Evolutionary conservation across 345 rosid species (phyloP).

Genomic region (Linum usitatissimum): DNA sequence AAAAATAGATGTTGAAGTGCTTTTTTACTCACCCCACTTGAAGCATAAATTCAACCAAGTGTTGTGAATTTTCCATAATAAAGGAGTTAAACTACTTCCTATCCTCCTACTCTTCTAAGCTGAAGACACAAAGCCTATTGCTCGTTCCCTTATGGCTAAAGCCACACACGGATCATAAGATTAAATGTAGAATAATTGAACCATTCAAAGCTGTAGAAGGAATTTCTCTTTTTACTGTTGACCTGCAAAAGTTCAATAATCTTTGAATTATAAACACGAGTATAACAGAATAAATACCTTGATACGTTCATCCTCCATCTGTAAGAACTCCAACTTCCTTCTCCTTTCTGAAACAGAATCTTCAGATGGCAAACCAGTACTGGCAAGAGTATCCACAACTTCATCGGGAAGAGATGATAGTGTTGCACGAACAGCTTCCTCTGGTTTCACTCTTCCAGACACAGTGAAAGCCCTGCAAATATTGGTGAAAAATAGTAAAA

Average conservation of each 20-base stretch:
- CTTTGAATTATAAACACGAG: background rate
- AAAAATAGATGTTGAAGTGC: background rate
- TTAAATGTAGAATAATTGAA: no score
- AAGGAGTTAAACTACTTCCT: no score
- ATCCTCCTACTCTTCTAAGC: no score
- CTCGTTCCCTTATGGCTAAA: no score
- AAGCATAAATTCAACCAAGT: background rate
- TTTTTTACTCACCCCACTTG: background rate
- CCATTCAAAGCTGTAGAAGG: background rate
- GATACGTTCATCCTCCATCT: slow-evolving; percentile 86
- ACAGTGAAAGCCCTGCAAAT: slow-evolving; percentile 68
- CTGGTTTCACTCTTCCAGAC: slow-evolving; percentile 69
- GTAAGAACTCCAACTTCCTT: slow-evolving; percentile 86
- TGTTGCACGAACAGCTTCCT: slow-evolving; percentile 82
- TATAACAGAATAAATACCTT: slow-evolving; percentile 39
- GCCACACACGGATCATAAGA: no score
- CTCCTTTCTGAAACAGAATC: slow-evolving; percentile 84
- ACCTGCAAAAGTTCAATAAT: background rate
- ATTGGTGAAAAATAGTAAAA: slow-evolving; percentile 7
- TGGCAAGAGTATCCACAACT: slow-evolving; percentile 90
- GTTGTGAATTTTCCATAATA: background rate
- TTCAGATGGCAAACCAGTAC: slow-evolving; percentile 79
- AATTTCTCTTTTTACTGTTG: background rate
- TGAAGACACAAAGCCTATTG: no score
- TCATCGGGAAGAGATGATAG: slow-evolving; percentile 93